Evolutionary conservation across 2,329 filamentous ascomycete genomes (phyloP), one percentile per base, ranked within the genome.

Genomic region (Cercospora sp.): DNA sequence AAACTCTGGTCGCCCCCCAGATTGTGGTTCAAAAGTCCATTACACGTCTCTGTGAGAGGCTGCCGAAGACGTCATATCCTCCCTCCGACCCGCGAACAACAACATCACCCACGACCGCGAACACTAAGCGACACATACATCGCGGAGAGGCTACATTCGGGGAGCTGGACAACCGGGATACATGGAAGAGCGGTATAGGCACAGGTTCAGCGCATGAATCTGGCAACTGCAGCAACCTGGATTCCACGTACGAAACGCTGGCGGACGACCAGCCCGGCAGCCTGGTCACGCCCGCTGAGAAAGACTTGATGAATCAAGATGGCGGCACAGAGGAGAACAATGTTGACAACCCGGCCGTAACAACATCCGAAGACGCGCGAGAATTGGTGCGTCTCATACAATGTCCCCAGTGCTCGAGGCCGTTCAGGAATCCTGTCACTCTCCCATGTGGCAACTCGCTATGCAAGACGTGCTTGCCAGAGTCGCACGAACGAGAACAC

Each of bases 391-490:
- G 89, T 53, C 82, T 95, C 48, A 85, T 95, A 63, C 92, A 96
- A 80, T 97, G 94, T 77, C 85, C 85, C 10, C 81, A 86, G 70
- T 97, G 94, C 78, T 91, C 89, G 3, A 83, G 82, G 53, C 89
- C 90, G 1, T 82, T 95, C 31, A 83, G 81, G 57, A 83, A 87
- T 8, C 91, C 93, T 5, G 84, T 93, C 66, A 91, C 91, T 0
- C 82, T 97, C 4, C 93, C 93, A 5, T 97, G 94, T 77, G 93
- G 93, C 30, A 87, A 90, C 75, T 90, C 89, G 10, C 79, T 96
- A 10, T 97, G 94, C 80, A 88, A 86, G 74, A 78, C 79, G 60
- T 97, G 94, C 79, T 80, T 96, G 1, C 93, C 93, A 1, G 80
- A 86, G 58, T 80, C 88, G 2, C 86, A 90, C 73, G 78, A 84